Percentiles rank a stretch among this genome's conserved stretches.
These are phyloP conservation scores for Globisporangium abappressorium DNA, from an alignment of 352 stramenopile species.

Conservation along the genomic window DNA sequence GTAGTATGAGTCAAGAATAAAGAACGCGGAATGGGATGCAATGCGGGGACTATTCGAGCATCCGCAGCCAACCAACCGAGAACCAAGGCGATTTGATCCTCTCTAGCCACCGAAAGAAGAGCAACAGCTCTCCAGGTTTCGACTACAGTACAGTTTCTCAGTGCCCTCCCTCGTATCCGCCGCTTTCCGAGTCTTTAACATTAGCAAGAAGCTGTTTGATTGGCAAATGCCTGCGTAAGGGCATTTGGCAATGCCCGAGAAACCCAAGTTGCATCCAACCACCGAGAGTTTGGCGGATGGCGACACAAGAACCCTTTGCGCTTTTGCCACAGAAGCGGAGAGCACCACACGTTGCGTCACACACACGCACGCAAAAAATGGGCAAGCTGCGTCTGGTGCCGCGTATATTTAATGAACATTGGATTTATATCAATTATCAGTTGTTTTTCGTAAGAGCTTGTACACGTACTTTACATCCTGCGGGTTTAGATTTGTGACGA, in stretches of 20 bases:
- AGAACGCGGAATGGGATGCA: background rate
- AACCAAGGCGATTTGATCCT: background rate
- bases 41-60: background rate
- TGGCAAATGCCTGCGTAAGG: background rate
- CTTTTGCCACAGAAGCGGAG: background rate
- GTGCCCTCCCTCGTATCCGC: background rate
- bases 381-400: background rate
- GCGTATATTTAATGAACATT: background rate
- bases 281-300: background rate
- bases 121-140: background rate
- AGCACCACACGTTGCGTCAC: background rate
- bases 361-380: too few relatives aligned
- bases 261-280: background rate
- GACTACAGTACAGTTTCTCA: background rate
- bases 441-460: too few relatives aligned
- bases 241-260: background rate
- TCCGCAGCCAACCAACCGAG: background rate
- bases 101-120: background rate
- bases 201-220: background rate
- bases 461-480: background rate
- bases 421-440: background rate
- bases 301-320: background rate
- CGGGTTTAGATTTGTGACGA: background rate
- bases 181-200: background rate
- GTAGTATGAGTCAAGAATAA: background rate